These are phyloP conservation scores for Crucihimalaya himalaica DNA, from an alignment of 345 rosid genomes.

Conservation along the genomic window DNA sequence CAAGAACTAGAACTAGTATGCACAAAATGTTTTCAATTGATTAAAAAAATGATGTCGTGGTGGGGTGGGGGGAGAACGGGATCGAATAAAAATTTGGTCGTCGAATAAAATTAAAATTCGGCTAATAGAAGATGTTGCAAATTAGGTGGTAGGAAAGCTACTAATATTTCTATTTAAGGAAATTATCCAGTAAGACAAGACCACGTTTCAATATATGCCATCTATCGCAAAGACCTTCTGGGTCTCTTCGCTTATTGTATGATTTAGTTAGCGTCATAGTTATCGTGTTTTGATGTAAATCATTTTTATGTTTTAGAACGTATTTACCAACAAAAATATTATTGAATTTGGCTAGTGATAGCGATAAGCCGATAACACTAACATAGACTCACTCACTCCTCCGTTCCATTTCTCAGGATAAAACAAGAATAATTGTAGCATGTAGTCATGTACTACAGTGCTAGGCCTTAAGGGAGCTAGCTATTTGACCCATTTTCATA, in stretches of 20 bases:
- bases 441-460: too few species aligned
- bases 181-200: slow-evolving; percentile 13
- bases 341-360: too few species aligned
- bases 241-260: slow-evolving; percentile 12
- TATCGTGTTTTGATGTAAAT: not conserved
- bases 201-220: slow-evolving; percentile 9
- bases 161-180: slow-evolving; percentile 33
- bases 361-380: too few species aligned
- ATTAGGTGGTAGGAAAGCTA: slow-evolving; percentile 42
- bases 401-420: not conserved
- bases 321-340: too few species aligned
- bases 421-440: not conserved
- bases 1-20: not conserved
- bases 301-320: too few species aligned
- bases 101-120: not conserved
- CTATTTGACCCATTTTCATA: not conserved
- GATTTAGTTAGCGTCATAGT: not conserved
- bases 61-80: slow-evolving; percentile 5
- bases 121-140: slow-evolving; percentile 29
- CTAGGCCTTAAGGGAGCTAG: not conserved
- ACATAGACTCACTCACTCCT: too few species aligned
- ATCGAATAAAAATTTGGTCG: slow-evolving; percentile 9
- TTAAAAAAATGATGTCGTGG: not conserved
- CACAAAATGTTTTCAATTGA: slow-evolving; percentile 4
- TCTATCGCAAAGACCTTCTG: not conserved